Percentiles rank a stretch among this genome's conserved stretches.
These are phyloP conservation scores for Amauroascus verrucosus DNA, from an alignment of 2,329 filamentous ascomycete genomes.

Conservation along the genomic window DNA sequence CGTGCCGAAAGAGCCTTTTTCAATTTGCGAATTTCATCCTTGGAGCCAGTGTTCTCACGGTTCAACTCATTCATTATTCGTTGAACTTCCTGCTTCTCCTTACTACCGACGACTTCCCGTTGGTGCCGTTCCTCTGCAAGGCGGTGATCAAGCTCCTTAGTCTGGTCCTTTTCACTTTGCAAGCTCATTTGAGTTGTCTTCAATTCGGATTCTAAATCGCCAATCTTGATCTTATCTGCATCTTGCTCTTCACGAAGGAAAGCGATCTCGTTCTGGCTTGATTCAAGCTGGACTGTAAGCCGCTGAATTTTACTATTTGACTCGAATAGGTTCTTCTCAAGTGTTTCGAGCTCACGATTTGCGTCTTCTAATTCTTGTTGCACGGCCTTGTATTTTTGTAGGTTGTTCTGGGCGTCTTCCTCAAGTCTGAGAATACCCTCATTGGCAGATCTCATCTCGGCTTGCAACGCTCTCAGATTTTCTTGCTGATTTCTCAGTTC, in stretches of 20 bases:
- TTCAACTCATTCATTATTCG: conserved; percentile 90
- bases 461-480: conserved; percentile 82
- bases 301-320: conserved; percentile 79
- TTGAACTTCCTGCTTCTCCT: conserved; percentile 91
- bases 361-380: conserved; percentile 74
- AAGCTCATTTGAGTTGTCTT: conserved; percentile 68
- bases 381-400: conserved; percentile 67
- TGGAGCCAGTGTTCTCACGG: conserved; percentile 64
- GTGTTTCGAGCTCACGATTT: conserved; percentile 73
- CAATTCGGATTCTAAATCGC: conserved; percentile 75
- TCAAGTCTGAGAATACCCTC: conserved; percentile 78
- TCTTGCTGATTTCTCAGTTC: conserved; percentile 69
- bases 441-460: conserved; percentile 85
- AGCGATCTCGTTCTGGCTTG: conserved; percentile 80
- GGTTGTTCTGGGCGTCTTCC: conserved; percentile 73
- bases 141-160: conserved; percentile 61
- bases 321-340: conserved; percentile 76
- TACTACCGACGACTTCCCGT: conserved; percentile 71
- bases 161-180: conserved; percentile 73
- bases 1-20: conserved; percentile 72
- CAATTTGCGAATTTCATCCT: conserved; percentile 73
- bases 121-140: conserved; percentile 73
- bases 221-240: conserved; percentile 93
- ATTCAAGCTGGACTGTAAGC: conserved; percentile 83
- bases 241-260: conserved; percentile 97